Evolutionary conservation across 2,329 filamentous ascomycete genomes (phyloP).

Genomic region (Cordyceps cicadae): DNA sequence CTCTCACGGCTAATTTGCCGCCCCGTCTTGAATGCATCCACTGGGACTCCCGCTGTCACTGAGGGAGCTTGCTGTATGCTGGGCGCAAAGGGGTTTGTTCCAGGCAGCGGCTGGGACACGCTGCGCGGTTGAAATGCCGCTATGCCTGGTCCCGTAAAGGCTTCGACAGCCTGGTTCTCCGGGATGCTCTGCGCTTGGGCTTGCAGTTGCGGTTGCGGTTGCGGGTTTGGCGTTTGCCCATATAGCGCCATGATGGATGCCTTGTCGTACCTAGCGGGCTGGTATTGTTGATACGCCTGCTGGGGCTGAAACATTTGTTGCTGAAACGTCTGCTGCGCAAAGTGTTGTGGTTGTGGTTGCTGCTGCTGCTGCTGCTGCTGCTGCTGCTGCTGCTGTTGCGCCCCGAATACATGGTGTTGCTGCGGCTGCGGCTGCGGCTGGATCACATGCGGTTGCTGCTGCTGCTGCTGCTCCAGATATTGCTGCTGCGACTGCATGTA

Average conservation of each 20-base stretch:
- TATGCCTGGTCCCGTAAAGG: conserved; percentile 16
- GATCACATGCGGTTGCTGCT: conserved; percentile 27
- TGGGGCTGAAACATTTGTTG: conserved; percentile 14
- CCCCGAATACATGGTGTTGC: conserved; percentile 20
- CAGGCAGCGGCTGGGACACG: conserved; percentile 27
- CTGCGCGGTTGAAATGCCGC: conserved; percentile 20
- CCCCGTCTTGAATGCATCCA: conserved; percentile 36
- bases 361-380: conserved; percentile 18
- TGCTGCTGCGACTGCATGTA: conserved; percentile 18
- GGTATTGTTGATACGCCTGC: conserved; percentile 27
- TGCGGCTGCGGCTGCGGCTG: conserved; percentile 20
- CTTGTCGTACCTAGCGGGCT: conserved; percentile 53
- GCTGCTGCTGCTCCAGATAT: conserved; percentile 20
- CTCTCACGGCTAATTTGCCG: conserved; percentile 56
- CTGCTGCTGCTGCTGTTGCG: conserved; percentile 18
- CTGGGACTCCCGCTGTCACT: conserved; percentile 16
- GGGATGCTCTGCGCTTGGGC: conserved; percentile 21
- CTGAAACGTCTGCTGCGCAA: conserved; percentile 20
- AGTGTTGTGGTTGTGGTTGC: conserved; percentile 14
- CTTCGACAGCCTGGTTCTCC: conserved; percentile 21
- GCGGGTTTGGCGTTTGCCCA: conserved; percentile 45
- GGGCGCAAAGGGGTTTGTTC: conserved; percentile 50
- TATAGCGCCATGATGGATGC: conserved; percentile 70
- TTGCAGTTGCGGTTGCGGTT: conserved; percentile 22
- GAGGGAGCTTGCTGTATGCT: conserved; percentile 18